Evolutionary conservation across 345 rosid species (phyloP).

Genomic region (Gossypium raimondii): DNA sequence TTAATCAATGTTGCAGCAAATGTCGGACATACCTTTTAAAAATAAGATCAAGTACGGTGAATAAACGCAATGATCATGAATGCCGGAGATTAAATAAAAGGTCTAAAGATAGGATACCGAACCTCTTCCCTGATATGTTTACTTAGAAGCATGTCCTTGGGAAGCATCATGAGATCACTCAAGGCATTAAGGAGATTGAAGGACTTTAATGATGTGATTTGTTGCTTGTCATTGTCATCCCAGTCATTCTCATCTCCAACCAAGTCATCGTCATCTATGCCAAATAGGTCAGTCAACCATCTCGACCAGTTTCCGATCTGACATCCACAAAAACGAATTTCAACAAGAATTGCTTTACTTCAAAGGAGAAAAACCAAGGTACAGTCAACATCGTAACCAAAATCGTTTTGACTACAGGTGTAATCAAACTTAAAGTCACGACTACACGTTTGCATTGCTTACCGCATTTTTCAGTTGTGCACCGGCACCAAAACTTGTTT

Average conservation of each 20-base stretch:
- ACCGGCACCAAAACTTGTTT: conserved; percentile 85
- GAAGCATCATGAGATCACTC: conserved; percentile 98
- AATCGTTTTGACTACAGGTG: not conserved
- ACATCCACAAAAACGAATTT: conserved; percentile 18
- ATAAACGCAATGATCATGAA: not conserved
- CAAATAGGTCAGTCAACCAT: conserved; percentile 85
- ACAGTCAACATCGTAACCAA: not conserved
- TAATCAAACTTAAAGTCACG: not conserved
- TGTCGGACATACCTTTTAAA: conserved; percentile 75
- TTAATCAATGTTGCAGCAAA: conserved; percentile 74
- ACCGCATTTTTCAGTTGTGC: conserved; percentile 85
- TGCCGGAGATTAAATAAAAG: not conserved
- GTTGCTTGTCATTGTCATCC: conserved; percentile 34
- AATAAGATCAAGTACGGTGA: conserved; percentile 11
- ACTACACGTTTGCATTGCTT: conserved; percentile 21
- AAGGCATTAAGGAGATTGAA: conserved; percentile 82
- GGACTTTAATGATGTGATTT: conserved; percentile 56
- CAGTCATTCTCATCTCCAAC: conserved; percentile 33
- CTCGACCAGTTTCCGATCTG: conserved; percentile 98
- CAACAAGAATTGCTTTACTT: not conserved
- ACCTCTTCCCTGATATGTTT: conserved; percentile 81
- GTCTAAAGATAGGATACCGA: not conserved
- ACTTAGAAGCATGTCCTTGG: conserved; percentile 86
- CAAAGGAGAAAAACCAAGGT: not conserved
- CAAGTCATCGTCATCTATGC: conserved; percentile 58